These are phyloP conservation scores for Salix caprea DNA, from an alignment of 345 rosid species.

Conservation along the genomic window DNA sequence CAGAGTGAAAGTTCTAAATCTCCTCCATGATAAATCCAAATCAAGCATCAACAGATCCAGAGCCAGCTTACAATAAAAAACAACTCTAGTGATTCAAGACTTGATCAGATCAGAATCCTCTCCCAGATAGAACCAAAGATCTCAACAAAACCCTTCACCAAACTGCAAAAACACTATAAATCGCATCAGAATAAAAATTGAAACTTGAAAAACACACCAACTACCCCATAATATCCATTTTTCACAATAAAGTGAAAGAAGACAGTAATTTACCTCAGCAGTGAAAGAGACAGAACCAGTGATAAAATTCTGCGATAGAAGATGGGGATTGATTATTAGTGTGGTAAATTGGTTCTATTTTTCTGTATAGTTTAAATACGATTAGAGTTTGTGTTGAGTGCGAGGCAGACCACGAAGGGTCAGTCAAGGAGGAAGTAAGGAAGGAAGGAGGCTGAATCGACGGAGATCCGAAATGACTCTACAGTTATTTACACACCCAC, in stretches of 20 bases:
- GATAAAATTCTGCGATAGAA: neutral
- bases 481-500: conserved; percentile 16
- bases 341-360: neutral
- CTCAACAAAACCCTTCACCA: conserved; percentile 9
- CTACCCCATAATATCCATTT: neutral
- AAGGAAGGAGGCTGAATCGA: conserved; percentile 23
- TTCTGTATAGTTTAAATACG: neutral
- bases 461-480: conserved; percentile 35
- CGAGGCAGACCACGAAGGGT: neutral
- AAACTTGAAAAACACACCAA: neutral
- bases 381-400: neutral
- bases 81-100: conserved; percentile 18
- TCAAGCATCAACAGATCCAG: conserved; percentile 17
- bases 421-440: neutral
- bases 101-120: conserved; percentile 13
- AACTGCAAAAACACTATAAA: conserved; percentile 9
- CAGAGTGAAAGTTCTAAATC: conserved; percentile 9
- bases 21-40: conserved; percentile 35
- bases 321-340: neutral
- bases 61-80: conserved; percentile 10
- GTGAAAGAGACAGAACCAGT: neutral
- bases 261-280: conserved; percentile 15
- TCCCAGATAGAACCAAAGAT: conserved; percentile 5
- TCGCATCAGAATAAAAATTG: conserved; percentile 2
- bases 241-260: neutral